Conservation (phyloP, 352 stramenopile species). For the Pythium graminicola region DNA sequence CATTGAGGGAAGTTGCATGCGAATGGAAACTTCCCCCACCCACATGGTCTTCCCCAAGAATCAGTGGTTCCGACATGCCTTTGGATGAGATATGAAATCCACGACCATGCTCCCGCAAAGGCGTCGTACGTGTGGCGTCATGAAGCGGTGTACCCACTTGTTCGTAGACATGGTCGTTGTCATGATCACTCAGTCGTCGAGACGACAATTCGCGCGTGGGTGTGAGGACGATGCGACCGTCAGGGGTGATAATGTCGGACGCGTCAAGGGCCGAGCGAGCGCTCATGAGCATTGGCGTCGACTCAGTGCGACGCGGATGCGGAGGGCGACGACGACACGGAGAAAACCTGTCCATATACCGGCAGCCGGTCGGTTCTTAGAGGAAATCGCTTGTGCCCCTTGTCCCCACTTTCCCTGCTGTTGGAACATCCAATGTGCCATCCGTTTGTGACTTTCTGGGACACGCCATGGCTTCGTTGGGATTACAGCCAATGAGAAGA, state of each 20-base stretch:
- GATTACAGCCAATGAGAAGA: conserved; percentile 1
- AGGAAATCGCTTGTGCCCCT: background rate
- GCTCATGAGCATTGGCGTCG: conserved; percentile 29
- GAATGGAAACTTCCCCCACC: too few relatives aligned
- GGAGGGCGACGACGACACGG: conserved; percentile 9
- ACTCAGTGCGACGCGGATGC: conserved; percentile 13
- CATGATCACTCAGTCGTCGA: background rate
- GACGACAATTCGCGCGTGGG: conserved; percentile 8
- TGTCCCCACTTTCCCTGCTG: background rate
- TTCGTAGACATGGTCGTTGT: conserved; percentile 10
- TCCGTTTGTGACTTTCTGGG: too few relatives aligned
- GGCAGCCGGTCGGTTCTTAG: background rate
- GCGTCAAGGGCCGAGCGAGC: conserved; percentile 14
- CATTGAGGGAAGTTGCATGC: too few relatives aligned
- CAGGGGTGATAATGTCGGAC: conserved; percentile 22
- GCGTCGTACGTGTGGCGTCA: conserved; percentile 5
- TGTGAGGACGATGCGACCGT: conserved; percentile 24
- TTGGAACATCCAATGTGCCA: too few relatives aligned
- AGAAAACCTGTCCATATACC: conserved; percentile 15
- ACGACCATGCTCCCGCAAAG: background rate
- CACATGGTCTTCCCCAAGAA: conserved; percentile 7
- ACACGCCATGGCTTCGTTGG: too few relatives aligned
- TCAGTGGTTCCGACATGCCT: conserved; percentile 14
- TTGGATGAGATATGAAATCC: background rate
- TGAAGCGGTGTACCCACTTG: conserved; percentile 13